Base-by-base conservation (phyloP, 257 asterid genomes). In the Galeopsis tetrahit region DNA sequence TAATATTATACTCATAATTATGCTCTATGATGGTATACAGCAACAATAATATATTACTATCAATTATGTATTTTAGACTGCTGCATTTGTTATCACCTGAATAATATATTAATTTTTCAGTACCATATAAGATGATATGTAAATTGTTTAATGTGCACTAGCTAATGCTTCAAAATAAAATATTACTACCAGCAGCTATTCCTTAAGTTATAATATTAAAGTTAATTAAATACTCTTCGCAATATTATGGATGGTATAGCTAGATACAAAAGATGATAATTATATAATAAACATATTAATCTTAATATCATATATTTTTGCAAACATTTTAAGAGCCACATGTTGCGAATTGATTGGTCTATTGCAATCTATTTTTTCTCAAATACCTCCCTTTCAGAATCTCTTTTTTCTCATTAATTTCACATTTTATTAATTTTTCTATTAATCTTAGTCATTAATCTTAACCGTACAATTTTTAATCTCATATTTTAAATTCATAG, bases 121-220 rank as follows among this genome's bases (percentile, higher is more conserved):
- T 58, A 57, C 33, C 3, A 57, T 9, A 17, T 28, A 5, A 15
- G 63, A 10, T 1, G 63, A 57, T 53, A 3, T 31, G 39, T 10
- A 58, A 10, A 58, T 58, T 58, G 43, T 58, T 58, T 32, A 33
- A 58, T 10, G 64, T 33, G 21, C 43, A 11, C 64, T 58, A 58
- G 64, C 9, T 31, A 40, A 58, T 32, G 36, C 4, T 31, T 21
- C n/a, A 9, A 56, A 28, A 28, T 56, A 56, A 55, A 56, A 56
- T 56, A 49, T 3, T 21, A 52, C 58, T 51, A n/a, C 15, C 10
- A 15, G 59, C 34, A 8, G 61, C 35, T 46, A 48, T 13, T 13
- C 55, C 21, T 49, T n/a, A 48, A 1, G 21, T 48, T 13, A 48
- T n/a, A 48, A 48, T 11, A 11, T 48, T 48, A 48, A 1, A 48